These are phyloP conservation scores for Corymbia citriodora DNA, from an alignment of 441 rosid genomes.

Conservation along the genomic window DNA sequence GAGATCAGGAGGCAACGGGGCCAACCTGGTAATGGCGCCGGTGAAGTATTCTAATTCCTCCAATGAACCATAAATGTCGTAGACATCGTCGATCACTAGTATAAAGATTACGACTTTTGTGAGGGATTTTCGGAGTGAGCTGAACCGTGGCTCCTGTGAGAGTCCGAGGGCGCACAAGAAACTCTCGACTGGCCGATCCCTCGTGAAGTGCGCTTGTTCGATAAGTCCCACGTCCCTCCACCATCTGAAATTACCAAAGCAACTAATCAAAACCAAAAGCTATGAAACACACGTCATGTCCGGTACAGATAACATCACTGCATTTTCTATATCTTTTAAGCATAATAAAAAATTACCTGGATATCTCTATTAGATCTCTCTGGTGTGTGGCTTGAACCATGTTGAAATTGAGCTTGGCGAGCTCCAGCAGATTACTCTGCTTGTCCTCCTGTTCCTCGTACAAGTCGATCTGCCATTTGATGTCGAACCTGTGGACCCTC, in stretches of 20 bases:
- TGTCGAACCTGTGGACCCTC: conserved; percentile 43
- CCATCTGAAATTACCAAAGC: conserved; percentile 26
- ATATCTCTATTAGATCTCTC: conserved; percentile 29
- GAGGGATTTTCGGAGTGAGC: conserved; percentile 27
- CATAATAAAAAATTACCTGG: conserved; percentile 15
- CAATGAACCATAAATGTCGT: conserved; percentile 41
- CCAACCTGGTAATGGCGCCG: conserved; percentile 25
- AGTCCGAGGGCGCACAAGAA: conserved; percentile 39
- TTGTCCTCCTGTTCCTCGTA: neutral
- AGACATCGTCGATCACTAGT: conserved; percentile 41
- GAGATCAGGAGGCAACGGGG: neutral
- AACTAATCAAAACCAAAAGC: neutral
- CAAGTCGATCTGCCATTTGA: conserved; percentile 26
- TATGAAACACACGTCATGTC: neutral
- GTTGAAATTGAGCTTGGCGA: conserved; percentile 41
- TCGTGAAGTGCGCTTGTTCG: conserved; percentile 25
- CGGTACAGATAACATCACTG: neutral
- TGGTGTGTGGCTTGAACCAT: conserved; percentile 35
- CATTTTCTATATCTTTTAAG: neutral
- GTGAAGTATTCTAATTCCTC: conserved; percentile 42
- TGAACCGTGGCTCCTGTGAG: conserved; percentile 18
- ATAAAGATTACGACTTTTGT: conserved; percentile 30
- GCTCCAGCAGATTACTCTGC: conserved; percentile 7
- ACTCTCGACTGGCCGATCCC: conserved; percentile 42
- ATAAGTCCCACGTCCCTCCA: conserved; percentile 31